These are phyloP conservation scores for Metschnikowia reukaufii DNA, from an alignment of 805 yeast species.

Conservation along the genomic window DNA sequence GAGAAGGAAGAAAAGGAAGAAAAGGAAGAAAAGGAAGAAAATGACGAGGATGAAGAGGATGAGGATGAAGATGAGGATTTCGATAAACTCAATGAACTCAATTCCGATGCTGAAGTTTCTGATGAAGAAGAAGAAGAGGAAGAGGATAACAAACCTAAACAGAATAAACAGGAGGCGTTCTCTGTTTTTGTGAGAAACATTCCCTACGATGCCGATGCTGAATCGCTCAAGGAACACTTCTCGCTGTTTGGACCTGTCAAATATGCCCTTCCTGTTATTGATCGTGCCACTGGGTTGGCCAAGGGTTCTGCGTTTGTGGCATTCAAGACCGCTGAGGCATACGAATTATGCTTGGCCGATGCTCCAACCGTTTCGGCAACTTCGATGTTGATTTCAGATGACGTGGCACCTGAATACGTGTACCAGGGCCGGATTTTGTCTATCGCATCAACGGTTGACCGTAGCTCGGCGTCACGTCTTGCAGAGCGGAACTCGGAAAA, in stretches of 20 bases:
- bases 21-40: conserved; percentile 34
- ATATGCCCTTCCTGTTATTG: conserved; percentile 92
- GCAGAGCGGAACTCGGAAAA: conserved; percentile 71
- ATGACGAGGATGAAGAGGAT: conserved; percentile 34
- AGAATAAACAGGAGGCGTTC: conserved; percentile 64
- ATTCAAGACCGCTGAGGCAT: conserved; percentile 61
- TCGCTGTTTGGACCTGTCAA: conserved; percentile 80
- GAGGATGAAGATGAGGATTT: conserved; percentile 31
- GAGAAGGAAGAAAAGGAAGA: conserved; percentile 40
- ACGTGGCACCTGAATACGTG: conserved; percentile 84
- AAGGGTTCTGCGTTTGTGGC: conserved; percentile 96
- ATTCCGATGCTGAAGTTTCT: conserved; percentile 11
- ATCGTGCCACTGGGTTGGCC: conserved; percentile 80
- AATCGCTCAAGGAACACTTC: conserved; percentile 75
- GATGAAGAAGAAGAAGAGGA: conserved; percentile 24
- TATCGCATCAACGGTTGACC: conserved; percentile 79
- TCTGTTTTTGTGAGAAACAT: conserved; percentile 88
- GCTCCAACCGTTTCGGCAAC: conserved; percentile 71
- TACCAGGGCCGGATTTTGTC: conserved; percentile 90
- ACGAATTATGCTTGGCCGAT: conserved; percentile 63
- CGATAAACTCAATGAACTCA: conserved; percentile 17
- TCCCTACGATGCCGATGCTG: conserved; percentile 91
- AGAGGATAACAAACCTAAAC: conserved; percentile 33
- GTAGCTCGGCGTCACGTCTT: conserved; percentile 74
- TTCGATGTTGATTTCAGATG: conserved; percentile 84